Evolutionary conservation across 83 land plant species (phyloP).

Genomic region (Picea abies): DNA sequence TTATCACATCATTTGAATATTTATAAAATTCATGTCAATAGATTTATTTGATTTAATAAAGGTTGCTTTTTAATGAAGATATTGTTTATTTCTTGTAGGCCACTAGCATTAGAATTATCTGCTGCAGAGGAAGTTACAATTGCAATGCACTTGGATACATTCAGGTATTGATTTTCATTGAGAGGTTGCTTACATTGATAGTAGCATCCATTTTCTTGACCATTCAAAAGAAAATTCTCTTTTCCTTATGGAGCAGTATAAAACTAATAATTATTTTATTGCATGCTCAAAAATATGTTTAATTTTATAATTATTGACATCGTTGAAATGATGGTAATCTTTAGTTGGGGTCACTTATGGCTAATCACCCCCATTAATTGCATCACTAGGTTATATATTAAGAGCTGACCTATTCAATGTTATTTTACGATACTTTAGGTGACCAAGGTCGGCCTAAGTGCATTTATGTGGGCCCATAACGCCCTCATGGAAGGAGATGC

Average conservation of each 20-base stretch:
- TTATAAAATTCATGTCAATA: neutral
- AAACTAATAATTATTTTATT: neutral
- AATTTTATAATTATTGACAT: neutral
- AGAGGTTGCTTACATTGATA: neutral
- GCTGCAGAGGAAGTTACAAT: slow-evolving; percentile 84
- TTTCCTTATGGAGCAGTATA: neutral
- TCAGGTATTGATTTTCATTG: slow-evolving; percentile 48
- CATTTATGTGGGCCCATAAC: too few species aligned
- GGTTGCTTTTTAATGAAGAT: neutral
- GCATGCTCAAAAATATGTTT: neutral
- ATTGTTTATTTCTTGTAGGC: slow-evolving; percentile 36
- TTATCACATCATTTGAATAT: neutral
- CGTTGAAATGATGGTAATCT: too few species aligned
- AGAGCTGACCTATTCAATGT: too few species aligned
- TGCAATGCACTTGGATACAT: slow-evolving; percentile 75
- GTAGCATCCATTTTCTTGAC: neutral
- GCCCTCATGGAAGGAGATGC: too few species aligned
- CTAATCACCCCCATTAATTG: too few species aligned
- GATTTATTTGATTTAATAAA: neutral
- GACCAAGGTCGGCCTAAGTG: too few species aligned
- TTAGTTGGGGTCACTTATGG: too few species aligned
- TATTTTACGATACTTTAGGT: too few species aligned
- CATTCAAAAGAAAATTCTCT: neutral
- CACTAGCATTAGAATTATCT: slow-evolving; percentile 75
- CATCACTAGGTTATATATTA: too few species aligned